phyloP scores from a whole-genome alignment of 2,329 filamentous ascomycete genomes.

The Mycosphaerella sp. region DNA sequence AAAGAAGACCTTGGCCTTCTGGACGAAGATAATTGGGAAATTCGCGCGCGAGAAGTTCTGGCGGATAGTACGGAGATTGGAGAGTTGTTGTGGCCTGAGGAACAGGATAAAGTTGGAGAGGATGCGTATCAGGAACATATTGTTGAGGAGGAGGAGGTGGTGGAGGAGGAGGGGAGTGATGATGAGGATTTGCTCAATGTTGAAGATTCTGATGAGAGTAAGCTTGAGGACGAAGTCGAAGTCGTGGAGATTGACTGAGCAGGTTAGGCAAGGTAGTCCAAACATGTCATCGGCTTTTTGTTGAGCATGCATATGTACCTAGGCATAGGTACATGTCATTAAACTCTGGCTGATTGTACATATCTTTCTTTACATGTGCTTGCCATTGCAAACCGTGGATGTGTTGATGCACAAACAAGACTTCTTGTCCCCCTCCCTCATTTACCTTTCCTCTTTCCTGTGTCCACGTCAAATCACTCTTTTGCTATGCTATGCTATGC shows the following conservation, averaged over 20 bases:
- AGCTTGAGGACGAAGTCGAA: constrained; percentile 1
- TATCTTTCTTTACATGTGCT: too few species aligned
- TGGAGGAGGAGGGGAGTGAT: too few species aligned
- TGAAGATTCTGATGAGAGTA: neutral
- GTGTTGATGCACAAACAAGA: too few species aligned
- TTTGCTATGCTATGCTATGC: too few species aligned
- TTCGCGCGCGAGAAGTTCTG: constrained; percentile 24
- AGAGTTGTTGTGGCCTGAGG: constrained; percentile 29
- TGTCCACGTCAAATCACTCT: too few species aligned
- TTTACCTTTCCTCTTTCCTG: too few species aligned
- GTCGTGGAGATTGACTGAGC: constrained; percentile 4
- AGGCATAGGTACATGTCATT: neutral
- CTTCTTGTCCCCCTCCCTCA: too few species aligned
- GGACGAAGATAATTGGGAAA: constrained; percentile 12
- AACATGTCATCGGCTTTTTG: neutral
- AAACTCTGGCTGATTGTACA: neutral
- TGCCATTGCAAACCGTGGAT: too few species aligned
- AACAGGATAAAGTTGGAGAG: constrained; percentile 24
- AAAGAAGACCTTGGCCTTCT: constrained; percentile 31
- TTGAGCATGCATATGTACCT: neutral
- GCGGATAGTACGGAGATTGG: constrained; percentile 31
- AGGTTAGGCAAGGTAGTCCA: neutral
- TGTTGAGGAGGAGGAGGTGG: constrained; percentile 2
- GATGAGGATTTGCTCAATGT: constrained; percentile 2
- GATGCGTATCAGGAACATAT: constrained; percentile 12